Percentiles rank a stretch among this genome's conserved stretches.
phyloP scores from a whole-genome alignment of 805 yeast genomes.

The Myxozyma monticola region DNA sequence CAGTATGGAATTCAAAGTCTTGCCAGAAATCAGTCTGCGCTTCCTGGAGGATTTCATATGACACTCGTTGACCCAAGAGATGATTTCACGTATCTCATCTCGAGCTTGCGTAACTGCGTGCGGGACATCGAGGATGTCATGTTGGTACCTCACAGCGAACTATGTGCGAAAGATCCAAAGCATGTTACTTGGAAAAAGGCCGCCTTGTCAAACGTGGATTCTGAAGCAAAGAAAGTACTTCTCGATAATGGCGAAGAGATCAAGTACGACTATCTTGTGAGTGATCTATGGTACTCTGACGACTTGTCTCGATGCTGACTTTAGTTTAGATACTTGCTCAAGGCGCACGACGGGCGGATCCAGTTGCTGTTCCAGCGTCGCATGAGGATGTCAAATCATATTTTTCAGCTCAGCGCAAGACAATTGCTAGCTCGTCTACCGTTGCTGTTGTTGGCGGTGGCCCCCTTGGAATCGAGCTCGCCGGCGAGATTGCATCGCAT shows the following conservation, averaged over 20 bases:
- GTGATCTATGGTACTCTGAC: background rate
- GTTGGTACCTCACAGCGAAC: no score
- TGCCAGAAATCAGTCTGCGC: background rate
- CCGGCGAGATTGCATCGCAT: slow-evolving; percentile 47
- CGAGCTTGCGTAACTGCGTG: slow-evolving; percentile 9
- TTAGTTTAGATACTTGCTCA: slow-evolving; percentile 14
- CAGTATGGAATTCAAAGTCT: background rate
- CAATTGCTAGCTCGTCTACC: slow-evolving; percentile 40
- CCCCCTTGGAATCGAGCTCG: slow-evolving; percentile 52
- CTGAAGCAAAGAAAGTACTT: slow-evolving; percentile 3
- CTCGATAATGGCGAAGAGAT: slow-evolving; percentile 9
- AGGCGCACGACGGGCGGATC: slow-evolving; percentile 1
- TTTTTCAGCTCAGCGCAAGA: slow-evolving; percentile 15
- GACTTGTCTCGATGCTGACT: background rate
- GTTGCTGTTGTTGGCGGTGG: slow-evolving; percentile 50
- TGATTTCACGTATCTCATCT: slow-evolving; percentile 8
- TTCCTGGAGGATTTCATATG: slow-evolving; percentile 1
- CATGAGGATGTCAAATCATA: background rate
- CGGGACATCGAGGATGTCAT: no score
- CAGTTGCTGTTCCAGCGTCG: background rate
- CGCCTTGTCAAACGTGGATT: background rate
- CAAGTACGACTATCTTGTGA: slow-evolving; percentile 11
- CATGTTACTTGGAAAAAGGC: no score
- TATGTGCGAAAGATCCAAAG: no score
- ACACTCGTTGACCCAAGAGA: slow-evolving; percentile 18